Conservation (phyloP, 2,329 filamentous ascomycete genomes). For the Stromatinia cepivora region DNA sequence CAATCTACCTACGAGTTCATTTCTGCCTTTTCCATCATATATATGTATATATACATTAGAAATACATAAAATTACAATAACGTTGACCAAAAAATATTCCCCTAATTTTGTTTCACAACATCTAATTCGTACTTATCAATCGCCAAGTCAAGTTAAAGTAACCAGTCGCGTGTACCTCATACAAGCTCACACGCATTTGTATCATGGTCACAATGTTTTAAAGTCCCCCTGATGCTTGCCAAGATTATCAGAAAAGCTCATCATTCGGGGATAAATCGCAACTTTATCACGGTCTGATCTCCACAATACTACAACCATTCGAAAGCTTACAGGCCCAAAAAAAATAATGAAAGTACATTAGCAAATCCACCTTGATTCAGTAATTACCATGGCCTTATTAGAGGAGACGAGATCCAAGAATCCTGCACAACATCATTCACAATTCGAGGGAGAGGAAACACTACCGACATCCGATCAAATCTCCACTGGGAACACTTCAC, state of each 20-base stretch:
- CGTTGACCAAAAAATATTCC: not conserved
- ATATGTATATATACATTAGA: not conserved
- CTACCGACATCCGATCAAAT: not conserved
- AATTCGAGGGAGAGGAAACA: constrained; percentile 7
- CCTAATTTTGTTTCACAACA: constrained; percentile 2
- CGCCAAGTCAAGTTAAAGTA: constrained; percentile 1
- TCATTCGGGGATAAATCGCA: not conserved
- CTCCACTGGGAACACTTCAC: constrained; percentile 12
- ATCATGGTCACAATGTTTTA: not conserved
- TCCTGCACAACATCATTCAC: constrained; percentile 12
- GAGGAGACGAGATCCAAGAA: constrained; percentile 1
- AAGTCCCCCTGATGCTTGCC: constrained; percentile 1
- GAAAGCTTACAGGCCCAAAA: constrained; percentile 14
- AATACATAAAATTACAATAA: not conserved
- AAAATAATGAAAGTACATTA: constrained; percentile 7
- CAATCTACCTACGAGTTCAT: not conserved
- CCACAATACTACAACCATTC: constrained; percentile 6
- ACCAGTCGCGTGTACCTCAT: constrained; percentile 16
- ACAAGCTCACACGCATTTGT: constrained; percentile 10
- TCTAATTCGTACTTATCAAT: constrained; percentile 3
- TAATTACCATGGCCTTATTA: not conserved
- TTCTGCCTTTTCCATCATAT: no score
- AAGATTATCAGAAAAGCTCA: not conserved
- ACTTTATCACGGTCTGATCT: constrained; percentile 9
- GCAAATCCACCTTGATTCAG: constrained; percentile 16